Base-by-base conservation (phyloP, 2,329 filamentous ascomycete genomes). In the Ophiostoma sp. region DNA sequence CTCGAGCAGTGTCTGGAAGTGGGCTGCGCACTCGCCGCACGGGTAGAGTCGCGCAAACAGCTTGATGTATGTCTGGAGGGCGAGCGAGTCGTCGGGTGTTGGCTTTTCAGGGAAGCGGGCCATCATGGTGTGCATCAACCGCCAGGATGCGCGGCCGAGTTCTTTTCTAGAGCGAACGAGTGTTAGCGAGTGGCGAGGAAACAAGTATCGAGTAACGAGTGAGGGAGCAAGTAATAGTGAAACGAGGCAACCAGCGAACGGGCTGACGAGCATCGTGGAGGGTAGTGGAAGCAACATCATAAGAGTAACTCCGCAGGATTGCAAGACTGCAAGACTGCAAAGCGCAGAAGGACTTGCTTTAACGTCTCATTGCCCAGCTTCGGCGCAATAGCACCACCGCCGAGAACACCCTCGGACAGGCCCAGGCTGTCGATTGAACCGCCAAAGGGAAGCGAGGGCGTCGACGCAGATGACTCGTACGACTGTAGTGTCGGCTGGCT, bases 281-380 rank as follows among this genome's bases (percentile, higher is more conserved):
- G 27, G 27, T 27, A 27, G 27, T 27, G 27, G 27, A 27, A 27
- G 27, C 27, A 27, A 27, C 27, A 27, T 27, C 27, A 27, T 27
- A 27, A 27, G 27, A 27, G 27, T 27, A 27, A 27, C 27, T 27
- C 27, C 27, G 27, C 27, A 27, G 2, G 27, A 27, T 27, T 27
- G 27, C 27, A 27, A 27, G 27, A 27, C 27, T 27, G 27, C 1
- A 27, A 27, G 27, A 27, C 27, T 27, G 16, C 36, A 18, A 55
- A 18, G 14, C 18, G n/a, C 4, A 9, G 8, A 38, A 16, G 47
- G 42, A 65, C 82, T 65, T 81, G 89, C 88, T 94, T 95, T 67
- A 87, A 81, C 6, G 91, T 95, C 70, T 89, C 90, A 78, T 95
- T 95, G 75, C 91, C 91, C 67, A 95, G 81, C 78, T 92, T 93